These are phyloP conservation scores for Aspergillus brunneoviolaceus DNA, from an alignment of 2,329 filamentous ascomycete genomes.

Conservation along the genomic window DNA sequence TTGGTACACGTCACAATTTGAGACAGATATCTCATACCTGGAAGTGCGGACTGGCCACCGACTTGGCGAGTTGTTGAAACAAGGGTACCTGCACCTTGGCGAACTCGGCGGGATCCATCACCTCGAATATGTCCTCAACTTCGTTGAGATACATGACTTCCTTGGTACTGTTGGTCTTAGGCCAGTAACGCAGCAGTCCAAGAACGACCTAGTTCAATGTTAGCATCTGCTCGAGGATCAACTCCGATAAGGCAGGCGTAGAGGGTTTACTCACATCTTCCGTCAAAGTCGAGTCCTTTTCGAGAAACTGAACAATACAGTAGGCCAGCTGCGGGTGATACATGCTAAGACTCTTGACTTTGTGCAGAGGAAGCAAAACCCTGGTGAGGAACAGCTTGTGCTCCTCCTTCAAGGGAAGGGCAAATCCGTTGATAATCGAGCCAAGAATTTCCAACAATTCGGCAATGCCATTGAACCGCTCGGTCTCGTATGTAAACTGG, in stretches of 20 bases:
- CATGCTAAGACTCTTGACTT: slow-evolving; percentile 99
- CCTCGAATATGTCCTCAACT: slow-evolving; percentile 98
- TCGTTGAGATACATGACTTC: slow-evolving; percentile 99
- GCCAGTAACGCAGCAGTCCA: slow-evolving; percentile 93
- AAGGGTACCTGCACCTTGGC: slow-evolving; percentile 97
- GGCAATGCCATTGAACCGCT: slow-evolving; percentile 96
- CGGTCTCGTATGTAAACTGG: slow-evolving; percentile 98
- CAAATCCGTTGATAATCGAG: slow-evolving; percentile 99
- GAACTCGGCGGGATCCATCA: slow-evolving; percentile 98
- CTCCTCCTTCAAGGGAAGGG: slow-evolving; percentile 93
- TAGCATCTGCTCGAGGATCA: slow-evolving; percentile 14
- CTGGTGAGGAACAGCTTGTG: slow-evolving; percentile 97
- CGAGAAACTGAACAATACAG: slow-evolving; percentile 97
- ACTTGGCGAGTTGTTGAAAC: slow-evolving; percentile 96
- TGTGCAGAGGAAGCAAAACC: slow-evolving; percentile 90
- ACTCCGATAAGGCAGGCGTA: not conserved
- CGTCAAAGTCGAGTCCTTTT: slow-evolving; percentile 94
- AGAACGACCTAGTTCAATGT: slow-evolving; percentile 70
- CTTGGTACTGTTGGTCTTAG: slow-evolving; percentile 98
- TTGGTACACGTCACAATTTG: not conserved
- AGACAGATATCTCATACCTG: slow-evolving; percentile 55
- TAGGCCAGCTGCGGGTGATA: slow-evolving; percentile 98
- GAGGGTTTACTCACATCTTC: slow-evolving; percentile 70
- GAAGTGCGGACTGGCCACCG: slow-evolving; percentile 96
- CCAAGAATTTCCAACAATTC: slow-evolving; percentile 95